Conservation (phyloP, 805 yeast genomes). For the Saccharomycopsis malanga region DNA sequence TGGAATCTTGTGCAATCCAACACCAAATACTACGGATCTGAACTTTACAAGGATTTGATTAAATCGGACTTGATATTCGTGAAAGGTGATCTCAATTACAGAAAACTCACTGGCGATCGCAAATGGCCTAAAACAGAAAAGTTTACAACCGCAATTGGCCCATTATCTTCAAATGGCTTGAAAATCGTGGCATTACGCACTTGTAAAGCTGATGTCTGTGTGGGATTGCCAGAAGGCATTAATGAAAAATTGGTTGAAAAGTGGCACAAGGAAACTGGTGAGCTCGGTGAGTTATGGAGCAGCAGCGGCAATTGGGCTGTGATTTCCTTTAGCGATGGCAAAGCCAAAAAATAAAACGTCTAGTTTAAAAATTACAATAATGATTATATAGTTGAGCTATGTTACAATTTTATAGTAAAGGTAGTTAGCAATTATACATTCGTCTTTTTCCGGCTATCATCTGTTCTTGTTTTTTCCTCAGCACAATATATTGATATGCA, state of each 20-base stretch:
- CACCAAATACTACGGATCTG: constrained; percentile 43
- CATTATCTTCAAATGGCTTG: constrained; percentile 55
- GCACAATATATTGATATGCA: too few relatives aligned
- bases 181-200: constrained; percentile 77
- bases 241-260: constrained; percentile 57
- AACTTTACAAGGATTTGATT: constrained; percentile 52
- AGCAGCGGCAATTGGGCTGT: constrained; percentile 94
- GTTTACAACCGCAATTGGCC: constrained; percentile 63
- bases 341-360: not conserved
- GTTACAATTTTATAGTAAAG: too few relatives aligned
- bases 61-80: constrained; percentile 68
- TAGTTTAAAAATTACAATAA: too few relatives aligned
- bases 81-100: constrained; percentile 94
- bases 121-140: constrained; percentile 80
- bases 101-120: constrained; percentile 89
- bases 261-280: constrained; percentile 56
- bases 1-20: constrained; percentile 58
- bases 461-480: too few relatives aligned
- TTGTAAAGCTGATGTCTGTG: constrained; percentile 93
- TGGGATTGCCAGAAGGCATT: constrained; percentile 68
- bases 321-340: constrained; percentile 40
- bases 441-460: too few relatives aligned
- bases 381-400: too few relatives aligned
- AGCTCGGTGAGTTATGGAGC: constrained; percentile 71
- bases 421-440: too few relatives aligned